Base-by-base conservation (phyloP, 169 alveolate species). In the Plasmodium vivax region DNA sequence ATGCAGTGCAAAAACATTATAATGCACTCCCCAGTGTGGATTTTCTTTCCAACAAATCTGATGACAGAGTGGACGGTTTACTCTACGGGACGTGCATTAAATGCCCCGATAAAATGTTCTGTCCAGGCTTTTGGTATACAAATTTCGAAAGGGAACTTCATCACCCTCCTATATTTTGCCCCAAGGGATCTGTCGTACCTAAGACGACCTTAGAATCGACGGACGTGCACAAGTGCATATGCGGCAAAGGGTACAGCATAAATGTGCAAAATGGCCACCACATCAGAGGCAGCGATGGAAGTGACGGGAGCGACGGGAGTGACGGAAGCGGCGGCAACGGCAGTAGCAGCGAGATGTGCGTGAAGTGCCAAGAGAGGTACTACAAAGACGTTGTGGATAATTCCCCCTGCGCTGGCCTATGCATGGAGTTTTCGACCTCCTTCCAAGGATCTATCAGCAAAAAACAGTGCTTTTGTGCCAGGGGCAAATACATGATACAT, bases 371-470 rank as follows among this genome's bases (percentile, higher is more conserved):
- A 41, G 96, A 94, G n/a, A 95, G 97, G 30, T 95, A 95, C 96
- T 96, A 95, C 82, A 96, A 96, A 95, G 98, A 96, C 77, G 97
- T 96, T 14, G 95, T 95, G 62, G 98, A 96, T 93, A 95, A 96
- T 80, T 95, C 98, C 27, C 43, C 96, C 9, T 96, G 98, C 92
- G 93, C 96, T 34, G 98, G 98, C 6, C 87, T 96, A 32, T 96
- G 98, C 47, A 95, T 96, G 97, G 96, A 96, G 73, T 95, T 87
- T 84, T 95, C 97, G 14, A 96, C 98, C 27, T 95, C 98, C 16
- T 96, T 93, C 68, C 95, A 96, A 56, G 98, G 98, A 2, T 95
- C 98, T 5, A 94, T 94, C 36, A 94, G 96, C 41, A 88, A 92
- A 90, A 96, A 93, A 82, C 98, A 96, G 41, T 96, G 98, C 73